Evolutionary conservation across 768 basidiomycete species (phyloP).

Genomic region (Cystobasidiopsis lactophilus): DNA sequence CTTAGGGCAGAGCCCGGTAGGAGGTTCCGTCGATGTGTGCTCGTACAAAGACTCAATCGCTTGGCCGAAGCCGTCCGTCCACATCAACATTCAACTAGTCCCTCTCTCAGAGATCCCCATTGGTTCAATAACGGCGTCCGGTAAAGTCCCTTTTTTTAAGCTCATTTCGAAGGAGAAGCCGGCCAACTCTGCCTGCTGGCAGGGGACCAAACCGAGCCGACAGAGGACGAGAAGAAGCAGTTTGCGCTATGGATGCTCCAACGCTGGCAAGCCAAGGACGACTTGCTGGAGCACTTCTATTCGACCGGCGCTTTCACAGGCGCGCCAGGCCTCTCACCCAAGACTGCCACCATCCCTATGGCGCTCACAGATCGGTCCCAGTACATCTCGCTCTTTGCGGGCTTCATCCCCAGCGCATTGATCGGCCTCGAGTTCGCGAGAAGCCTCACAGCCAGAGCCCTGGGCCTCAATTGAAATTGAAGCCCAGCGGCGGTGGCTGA

Average conservation of each 20-base stretch:
- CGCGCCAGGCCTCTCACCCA: background rate
- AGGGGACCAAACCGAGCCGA: slow-evolving; percentile 25
- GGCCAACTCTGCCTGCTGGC: slow-evolving; percentile 1
- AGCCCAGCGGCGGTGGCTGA: too few species aligned
- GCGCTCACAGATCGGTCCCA: too few species aligned
- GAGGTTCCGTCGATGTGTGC: background rate
- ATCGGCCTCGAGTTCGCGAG: too few species aligned
- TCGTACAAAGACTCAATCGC: slow-evolving; percentile 32
- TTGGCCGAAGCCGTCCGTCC: slow-evolving; percentile 38
- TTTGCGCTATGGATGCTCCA: slow-evolving; percentile 70
- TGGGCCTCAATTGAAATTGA: too few species aligned
- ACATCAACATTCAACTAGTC: slow-evolving; percentile 69
- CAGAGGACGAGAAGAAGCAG: slow-evolving; percentile 35
- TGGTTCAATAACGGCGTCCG: slow-evolving; percentile 15
- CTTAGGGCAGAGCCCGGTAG: slow-evolving; percentile 26
- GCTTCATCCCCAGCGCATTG: too few species aligned
- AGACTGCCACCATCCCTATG: background rate
- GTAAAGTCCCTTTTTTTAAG: background rate
- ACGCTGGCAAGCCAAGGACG: slow-evolving; percentile 71
- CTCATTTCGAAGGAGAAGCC: background rate
- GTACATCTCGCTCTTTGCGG: too few species aligned
- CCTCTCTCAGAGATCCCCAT: slow-evolving; percentile 28
- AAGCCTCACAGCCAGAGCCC: too few species aligned
- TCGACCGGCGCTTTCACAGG: background rate
- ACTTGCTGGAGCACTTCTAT: slow-evolving; percentile 40